phyloP scores from a whole-genome alignment of 768 basidiomycete species.

The Leccinum fibrillosum region DNA sequence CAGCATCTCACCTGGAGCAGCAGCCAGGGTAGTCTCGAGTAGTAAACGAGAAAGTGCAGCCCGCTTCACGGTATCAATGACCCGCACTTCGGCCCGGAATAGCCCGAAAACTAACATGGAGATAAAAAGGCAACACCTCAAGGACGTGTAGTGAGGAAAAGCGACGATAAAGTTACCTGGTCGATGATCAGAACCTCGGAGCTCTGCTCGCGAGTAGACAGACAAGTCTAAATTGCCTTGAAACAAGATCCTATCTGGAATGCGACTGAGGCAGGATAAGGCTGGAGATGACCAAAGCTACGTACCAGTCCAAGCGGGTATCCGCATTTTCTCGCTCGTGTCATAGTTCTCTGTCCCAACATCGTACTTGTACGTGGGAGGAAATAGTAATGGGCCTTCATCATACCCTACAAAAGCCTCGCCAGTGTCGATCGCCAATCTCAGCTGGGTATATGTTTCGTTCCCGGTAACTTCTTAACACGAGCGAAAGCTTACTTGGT shows the following conservation, averaged over 20 bases:
- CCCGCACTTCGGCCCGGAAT: slow-evolving; percentile 73
- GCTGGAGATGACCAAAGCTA: not conserved
- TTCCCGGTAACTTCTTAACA: not conserved
- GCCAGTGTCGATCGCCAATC: slow-evolving; percentile 64
- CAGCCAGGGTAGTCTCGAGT: slow-evolving; percentile 59
- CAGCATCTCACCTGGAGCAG: slow-evolving; percentile 62
- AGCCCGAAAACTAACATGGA: slow-evolving; percentile 68
- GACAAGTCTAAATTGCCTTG: slow-evolving; percentile 74
- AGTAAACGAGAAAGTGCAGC: slow-evolving; percentile 65
- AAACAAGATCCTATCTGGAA: slow-evolving; percentile 89
- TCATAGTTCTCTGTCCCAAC: slow-evolving; percentile 84
- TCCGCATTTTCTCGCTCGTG: slow-evolving; percentile 92
- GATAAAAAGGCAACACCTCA: not conserved
- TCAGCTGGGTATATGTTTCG: slow-evolving; percentile 48
- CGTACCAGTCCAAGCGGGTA: slow-evolving; percentile 96
- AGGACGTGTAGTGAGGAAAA: not conserved
- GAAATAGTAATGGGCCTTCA: slow-evolving; percentile 89
- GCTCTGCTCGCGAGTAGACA: slow-evolving; percentile 80
- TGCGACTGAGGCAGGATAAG: slow-evolving; percentile 2
- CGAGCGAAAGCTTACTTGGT: slow-evolving; percentile 62
- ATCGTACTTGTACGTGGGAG: slow-evolving; percentile 93
- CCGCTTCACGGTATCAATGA: slow-evolving; percentile 76
- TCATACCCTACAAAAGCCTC: slow-evolving; percentile 79
- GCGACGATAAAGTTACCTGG: slow-evolving; percentile 54
- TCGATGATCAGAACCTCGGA: slow-evolving; percentile 92